Evolutionary conservation across 441 rosid genomes (phyloP).

Genomic region (Biscutella auriculata): DNA sequence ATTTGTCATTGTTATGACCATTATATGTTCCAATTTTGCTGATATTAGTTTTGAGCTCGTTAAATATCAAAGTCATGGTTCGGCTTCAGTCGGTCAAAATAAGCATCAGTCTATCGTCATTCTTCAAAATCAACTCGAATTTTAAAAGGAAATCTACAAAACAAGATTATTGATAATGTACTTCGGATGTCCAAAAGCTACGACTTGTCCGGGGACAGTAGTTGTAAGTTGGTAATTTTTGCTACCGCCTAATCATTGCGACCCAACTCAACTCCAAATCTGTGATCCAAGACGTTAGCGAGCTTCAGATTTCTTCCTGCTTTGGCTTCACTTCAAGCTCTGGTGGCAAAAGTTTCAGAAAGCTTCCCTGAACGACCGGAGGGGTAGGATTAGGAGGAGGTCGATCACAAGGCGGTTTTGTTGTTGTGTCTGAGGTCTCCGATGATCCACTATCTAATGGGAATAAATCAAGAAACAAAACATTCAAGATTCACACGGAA

Average conservation of each 20-base stretch:
- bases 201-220: not conserved
- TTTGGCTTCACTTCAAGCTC: constrained; percentile 34
- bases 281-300: constrained; percentile 13
- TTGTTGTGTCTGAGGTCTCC: constrained; percentile 38
- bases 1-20: no score
- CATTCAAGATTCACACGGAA: not conserved
- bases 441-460: constrained; percentile 28
- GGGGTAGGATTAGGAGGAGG: constrained; percentile 28
- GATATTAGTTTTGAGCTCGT: no score
- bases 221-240: constrained; percentile 2
- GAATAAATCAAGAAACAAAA: not conserved
- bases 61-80: no score
- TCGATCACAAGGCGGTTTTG: constrained; percentile 24
- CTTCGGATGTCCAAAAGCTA: not conserved
- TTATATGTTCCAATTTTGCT: no score
- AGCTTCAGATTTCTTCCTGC: constrained; percentile 25
- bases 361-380: constrained; percentile 41
- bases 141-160: no score
- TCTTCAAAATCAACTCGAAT: no score
- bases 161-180: not conserved
- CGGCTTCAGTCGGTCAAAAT: no score
- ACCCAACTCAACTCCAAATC: constrained; percentile 9
- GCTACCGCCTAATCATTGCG: not conserved
- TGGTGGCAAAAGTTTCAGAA: constrained; percentile 42
- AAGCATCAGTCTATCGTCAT: no score